Conservation (phyloP, 768 basidiomycete species). For the Mrakia blollopis region DNA sequence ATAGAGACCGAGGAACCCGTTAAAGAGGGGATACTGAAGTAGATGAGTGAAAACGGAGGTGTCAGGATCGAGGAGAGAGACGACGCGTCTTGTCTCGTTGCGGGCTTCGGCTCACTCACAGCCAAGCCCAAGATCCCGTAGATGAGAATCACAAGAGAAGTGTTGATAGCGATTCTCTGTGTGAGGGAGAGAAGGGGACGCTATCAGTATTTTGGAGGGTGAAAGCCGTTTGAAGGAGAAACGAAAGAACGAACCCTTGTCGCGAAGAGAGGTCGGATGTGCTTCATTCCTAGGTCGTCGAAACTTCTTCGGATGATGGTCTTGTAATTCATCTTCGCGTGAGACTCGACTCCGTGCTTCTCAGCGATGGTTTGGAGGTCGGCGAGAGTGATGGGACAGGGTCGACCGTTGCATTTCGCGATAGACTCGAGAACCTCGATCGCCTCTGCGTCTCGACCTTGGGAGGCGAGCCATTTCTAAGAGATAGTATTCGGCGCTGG, state of each 20-base stretch:
- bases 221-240: not conserved
- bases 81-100: not conserved
- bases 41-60: not conserved
- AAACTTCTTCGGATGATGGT: not conserved
- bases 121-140: constrained; percentile 12
- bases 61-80: not conserved
- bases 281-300: not conserved
- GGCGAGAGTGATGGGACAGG: not conserved
- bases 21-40: constrained; percentile 3
- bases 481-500: not conserved
- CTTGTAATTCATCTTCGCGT: not conserved
- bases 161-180: constrained; percentile 9
- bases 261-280: constrained; percentile 13
- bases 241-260: not conserved
- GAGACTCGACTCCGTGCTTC: constrained; percentile 8
- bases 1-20: constrained; percentile 11
- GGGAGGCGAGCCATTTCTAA: constrained; percentile 20
- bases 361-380: not conserved
- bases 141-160: not conserved
- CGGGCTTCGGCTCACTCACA: not conserved
- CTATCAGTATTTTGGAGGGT: no score
- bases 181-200: no score
- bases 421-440: constrained; percentile 14
- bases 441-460: constrained; percentile 19
- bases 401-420: not conserved